Evolutionary conservation across 1,284 basidiomycete genomes (phyloP).

Genomic region (Ceratorhiza oryzae-sativae): DNA sequence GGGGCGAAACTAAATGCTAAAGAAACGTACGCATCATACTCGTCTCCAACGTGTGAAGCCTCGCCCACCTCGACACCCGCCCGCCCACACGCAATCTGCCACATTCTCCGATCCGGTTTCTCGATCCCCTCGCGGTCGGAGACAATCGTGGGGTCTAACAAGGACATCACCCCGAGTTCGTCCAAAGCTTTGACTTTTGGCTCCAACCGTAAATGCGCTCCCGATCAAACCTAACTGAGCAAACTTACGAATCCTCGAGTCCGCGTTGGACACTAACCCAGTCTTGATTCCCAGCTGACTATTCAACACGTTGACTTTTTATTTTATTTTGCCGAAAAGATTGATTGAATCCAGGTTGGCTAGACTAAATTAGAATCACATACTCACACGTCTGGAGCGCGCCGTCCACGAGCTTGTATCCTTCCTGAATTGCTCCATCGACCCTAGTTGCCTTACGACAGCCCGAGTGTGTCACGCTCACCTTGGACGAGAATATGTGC

Average conservation of each 20-base stretch:
- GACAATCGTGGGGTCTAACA: conserved; percentile 62
- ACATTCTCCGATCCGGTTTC: conserved; percentile 70
- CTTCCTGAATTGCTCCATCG: conserved; percentile 52
- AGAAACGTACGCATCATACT: conserved; percentile 62
- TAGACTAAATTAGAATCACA: conserved; percentile 40
- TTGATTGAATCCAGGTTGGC: neutral
- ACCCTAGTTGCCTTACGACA: conserved; percentile 2
- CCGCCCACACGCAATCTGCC: conserved; percentile 54
- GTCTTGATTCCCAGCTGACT: conserved; percentile 58
- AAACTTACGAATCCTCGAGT: conserved; percentile 67
- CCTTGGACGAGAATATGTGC: conserved; percentile 28
- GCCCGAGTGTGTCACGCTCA: neutral
- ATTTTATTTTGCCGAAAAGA: conserved; percentile 14
- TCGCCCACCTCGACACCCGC: conserved; percentile 53
- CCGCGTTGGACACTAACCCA: conserved; percentile 73
- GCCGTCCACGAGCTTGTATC: conserved; percentile 72
- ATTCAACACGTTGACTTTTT: conserved; percentile 59
- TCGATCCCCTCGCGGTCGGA: conserved; percentile 71
- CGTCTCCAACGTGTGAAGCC: conserved; percentile 75
- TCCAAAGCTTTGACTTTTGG: conserved; percentile 58
- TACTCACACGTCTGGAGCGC: conserved; percentile 63
- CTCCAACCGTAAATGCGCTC: neutral
- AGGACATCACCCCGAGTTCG: conserved; percentile 62
- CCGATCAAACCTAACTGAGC: conserved; percentile 5
- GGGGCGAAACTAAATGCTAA: too few species aligned